Base-by-base conservation (phyloP, 768 basidiomycete genomes). In the Tricholoma flavovirens region DNA sequence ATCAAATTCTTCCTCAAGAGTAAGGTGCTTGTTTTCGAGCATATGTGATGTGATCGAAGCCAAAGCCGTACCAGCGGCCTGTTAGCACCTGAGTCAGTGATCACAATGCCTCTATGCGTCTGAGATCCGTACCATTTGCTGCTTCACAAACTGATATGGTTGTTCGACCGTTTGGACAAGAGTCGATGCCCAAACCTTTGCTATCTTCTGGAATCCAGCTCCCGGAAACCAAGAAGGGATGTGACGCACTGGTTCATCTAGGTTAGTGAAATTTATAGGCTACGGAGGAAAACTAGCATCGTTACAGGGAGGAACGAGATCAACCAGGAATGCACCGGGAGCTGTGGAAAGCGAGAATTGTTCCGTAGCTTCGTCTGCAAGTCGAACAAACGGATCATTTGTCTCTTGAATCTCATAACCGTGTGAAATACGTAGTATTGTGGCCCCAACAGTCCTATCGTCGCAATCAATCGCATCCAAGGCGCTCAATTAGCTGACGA, bases 161-260 rank as follows among this genome's bases (percentile, higher is more conserved):
- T 71, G 72, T 24, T 81, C 75, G 24, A 83, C 82, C 79, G 83
- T 76, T 48, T 84, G 76, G 12, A 67, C 61, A 24, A 86, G 71
- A 0, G 82, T 84, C 2, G 68, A 65, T 19, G 75, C 73, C 83
- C 83, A 87, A 42, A 71, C 70, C 30, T 69, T 72, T 1, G 84
- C 86, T 59, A 71, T 78, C 57, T 62, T 67, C 62, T 79, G 78
- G 71, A 86, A 87, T 5, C 70, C 71, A 24, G 83, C 82, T 21
- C 84, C 84, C 19, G 85, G 85, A 59, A 84, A 75, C 84, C 86
- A 87, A 22, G 72, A 67, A 32, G 86, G 86, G 43, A 86, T 62
- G 60, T 84, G 70, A 49, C 75, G 74, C 62, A 87, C 85, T 87
- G 52, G 8, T 38, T 32, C 29, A 54, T 26, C 54, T 6, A 12